Evolutionary conservation across 139 green algal species (phyloP), one percentile per base, ranked within the genome.

Genomic region (Chlorella sp.): DNA sequence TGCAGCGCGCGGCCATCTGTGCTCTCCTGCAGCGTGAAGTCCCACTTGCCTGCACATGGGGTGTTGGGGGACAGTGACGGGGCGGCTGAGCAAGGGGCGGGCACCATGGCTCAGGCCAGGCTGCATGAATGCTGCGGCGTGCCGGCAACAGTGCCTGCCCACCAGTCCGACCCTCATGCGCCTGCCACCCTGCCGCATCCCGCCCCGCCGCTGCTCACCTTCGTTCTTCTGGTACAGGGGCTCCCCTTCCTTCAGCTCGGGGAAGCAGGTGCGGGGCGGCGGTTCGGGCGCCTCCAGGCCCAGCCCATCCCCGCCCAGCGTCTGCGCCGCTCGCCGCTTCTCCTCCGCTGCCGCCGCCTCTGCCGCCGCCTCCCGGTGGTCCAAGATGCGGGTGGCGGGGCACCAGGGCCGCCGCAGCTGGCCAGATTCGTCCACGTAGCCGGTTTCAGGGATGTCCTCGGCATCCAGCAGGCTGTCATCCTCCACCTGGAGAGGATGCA

Each of bases 361-460:
- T 0, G 70, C 73, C 84, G 94, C 92, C 32, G 74, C 73, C 86
- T 97, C 94, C 20, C 90, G 89, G 64, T 98, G 94, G 74, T 98
- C 95, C 69, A 96, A 74, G 18, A 98, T 88, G 67, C 95, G 89
- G 17, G 95, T 97, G 38, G 88, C 92, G 34, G 92, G 86, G 87
- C 94, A 96, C 95, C 95, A 97, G 3, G 94, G 94, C 38, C 94
- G 74, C 83, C 81, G 78, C 88, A 97, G 87, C 90, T 97, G 87
- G 1, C 94, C 94, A 11, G 91, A 78, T 62, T 95, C 91, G 75
- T 93, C 94, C 55, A 93, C 25, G n/a, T 87, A 60, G 3, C 88
- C 88, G 62, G 81, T 91, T 57, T 96, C 90, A 6, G 57, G 55
- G 38, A 85, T 83, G 13, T 85, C 70, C 32, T 94, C 87, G 16